phyloP scores from a whole-genome alignment of 202 grass and related monocot species.

The Saccharum hybrid region DNA sequence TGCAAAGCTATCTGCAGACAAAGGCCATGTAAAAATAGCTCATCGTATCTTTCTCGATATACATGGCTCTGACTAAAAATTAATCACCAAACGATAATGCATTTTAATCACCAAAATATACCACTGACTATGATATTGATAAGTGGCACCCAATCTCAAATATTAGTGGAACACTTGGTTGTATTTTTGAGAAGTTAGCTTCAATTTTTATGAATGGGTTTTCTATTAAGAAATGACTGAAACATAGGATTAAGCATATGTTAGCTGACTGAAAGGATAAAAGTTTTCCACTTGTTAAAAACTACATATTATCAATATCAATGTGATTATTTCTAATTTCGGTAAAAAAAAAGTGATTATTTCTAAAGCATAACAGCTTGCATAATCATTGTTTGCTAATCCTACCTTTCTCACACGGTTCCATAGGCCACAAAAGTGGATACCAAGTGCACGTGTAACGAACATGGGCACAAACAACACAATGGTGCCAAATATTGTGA shows the following conservation, averaged over 20 bases:
- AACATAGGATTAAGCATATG: slow-evolving; percentile 4
- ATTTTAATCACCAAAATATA: no score
- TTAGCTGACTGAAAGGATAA: not conserved
- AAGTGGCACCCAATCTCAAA: slow-evolving; percentile 1
- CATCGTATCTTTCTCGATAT: not conserved
- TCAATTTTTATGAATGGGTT: not conserved
- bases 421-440: not conserved
- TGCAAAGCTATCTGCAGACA: slow-evolving; percentile 50
- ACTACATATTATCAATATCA: slow-evolving; percentile 1
- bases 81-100: slow-evolving; percentile 6
- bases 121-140: no score
- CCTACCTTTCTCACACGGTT: not conserved
- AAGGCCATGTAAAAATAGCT: slow-evolving; percentile 30
- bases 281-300: not conserved
- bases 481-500: slow-evolving; percentile 4
- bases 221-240: not conserved
- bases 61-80: slow-evolving; percentile 7
- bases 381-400: slow-evolving; percentile 35
- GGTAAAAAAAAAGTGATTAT: no score
- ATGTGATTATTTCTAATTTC: no score
- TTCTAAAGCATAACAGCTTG: slow-evolving; percentile 8
- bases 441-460: not conserved
- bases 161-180: not conserved
- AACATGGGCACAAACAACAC: not conserved
- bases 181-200: not conserved